Evolutionary conservation across 2,329 filamentous ascomycete species (phyloP).

Genomic region (Allantophomopsis lycopodina): DNA sequence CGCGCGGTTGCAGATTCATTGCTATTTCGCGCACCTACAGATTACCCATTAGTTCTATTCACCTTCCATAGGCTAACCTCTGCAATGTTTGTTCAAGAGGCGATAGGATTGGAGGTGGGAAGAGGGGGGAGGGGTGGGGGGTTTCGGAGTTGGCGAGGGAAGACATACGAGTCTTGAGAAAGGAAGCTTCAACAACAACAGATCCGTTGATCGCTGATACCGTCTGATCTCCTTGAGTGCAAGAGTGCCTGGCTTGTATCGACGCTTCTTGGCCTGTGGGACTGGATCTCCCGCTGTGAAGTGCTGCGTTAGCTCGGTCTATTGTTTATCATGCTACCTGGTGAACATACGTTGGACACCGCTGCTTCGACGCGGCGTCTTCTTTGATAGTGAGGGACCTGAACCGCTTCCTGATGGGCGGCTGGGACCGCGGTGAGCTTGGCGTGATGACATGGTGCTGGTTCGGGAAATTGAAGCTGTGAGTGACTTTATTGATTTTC

Average conservation of each 20-base stretch:
- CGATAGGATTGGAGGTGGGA: no score
- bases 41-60: constrained; percentile 1
- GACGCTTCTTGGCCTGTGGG: constrained; percentile 43
- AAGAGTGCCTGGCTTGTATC: constrained; percentile 68
- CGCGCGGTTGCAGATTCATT: constrained; percentile 43
- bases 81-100: no score
- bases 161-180: constrained; percentile 61
- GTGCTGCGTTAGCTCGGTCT: not conserved
- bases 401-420: no score
- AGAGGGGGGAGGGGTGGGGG: no score
- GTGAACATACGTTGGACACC: not conserved
- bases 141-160: no score
- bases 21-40: constrained; percentile 58
- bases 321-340: no score
- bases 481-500: no score
- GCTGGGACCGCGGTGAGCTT: no score
- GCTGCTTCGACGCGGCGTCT: not conserved
- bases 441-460: no score
- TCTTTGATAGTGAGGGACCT: no score
- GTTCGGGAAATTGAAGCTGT: no score
- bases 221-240: constrained; percentile 84
- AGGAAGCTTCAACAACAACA: constrained; percentile 68
- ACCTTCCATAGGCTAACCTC: no score
- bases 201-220: constrained; percentile 81
- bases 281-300: constrained; percentile 59